A percentile compares a stretch with the other conserved stretches of the same genome.
Conservation (phyloP, 345 rosid genomes). For the Salix purpurea region DNA sequence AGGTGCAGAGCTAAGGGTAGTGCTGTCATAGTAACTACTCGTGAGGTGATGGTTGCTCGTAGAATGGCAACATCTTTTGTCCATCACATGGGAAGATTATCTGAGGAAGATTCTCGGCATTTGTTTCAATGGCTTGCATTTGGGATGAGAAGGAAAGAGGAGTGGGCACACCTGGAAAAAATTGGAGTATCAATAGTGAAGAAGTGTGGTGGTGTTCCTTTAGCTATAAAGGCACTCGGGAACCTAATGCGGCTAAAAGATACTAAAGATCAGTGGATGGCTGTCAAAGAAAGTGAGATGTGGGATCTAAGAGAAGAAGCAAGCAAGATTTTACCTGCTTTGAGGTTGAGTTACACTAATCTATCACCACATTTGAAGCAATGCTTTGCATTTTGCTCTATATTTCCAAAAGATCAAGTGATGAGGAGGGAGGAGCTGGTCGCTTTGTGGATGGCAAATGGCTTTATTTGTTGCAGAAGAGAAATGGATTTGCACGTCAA, state of each 20-base stretch:
- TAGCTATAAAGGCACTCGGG: constrained; percentile 10
- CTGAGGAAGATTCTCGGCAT: neutral
- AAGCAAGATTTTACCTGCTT: neutral
- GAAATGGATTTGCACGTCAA: neutral
- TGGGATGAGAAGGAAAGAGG: neutral
- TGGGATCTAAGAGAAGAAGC: constrained; percentile 9
- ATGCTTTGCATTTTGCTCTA: constrained; percentile 5
- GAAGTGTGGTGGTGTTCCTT: constrained; percentile 18
- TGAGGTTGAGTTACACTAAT: constrained; percentile 9
- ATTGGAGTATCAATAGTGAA: constrained; percentile 2
- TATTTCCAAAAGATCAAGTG: neutral
- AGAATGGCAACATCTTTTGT: neutral
- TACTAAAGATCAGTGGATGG: constrained; percentile 5
- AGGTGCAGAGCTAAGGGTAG: neutral
- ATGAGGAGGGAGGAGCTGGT: neutral
- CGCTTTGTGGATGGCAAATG: constrained; percentile 30
- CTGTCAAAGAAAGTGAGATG: constrained; percentile 5
- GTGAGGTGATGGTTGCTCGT: neutral
- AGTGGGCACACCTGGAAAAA: neutral
- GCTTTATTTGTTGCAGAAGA: neutral
- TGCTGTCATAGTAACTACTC: neutral
- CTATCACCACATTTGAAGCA: neutral
- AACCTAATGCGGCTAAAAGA: constrained; percentile 8
- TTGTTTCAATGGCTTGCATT: constrained; percentile 6
- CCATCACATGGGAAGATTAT: neutral